A percentile compares a stretch with the other conserved stretches of the same genome.
phyloP scores from a whole-genome alignment of 2,329 filamentous ascomycete genomes.

The Trichoderma atroviride region DNA sequence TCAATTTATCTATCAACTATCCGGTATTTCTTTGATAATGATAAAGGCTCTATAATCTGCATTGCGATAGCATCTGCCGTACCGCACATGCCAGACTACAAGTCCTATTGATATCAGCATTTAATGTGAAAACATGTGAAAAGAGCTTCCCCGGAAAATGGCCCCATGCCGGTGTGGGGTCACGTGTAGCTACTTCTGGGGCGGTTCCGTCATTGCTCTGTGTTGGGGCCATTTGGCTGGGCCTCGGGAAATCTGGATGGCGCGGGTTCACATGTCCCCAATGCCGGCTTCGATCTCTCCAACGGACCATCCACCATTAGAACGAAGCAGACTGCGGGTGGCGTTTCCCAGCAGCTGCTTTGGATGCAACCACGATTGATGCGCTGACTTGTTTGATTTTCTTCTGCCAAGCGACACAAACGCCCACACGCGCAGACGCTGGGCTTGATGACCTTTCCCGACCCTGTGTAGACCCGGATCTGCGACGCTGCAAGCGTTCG shows the following conservation, averaged over 20 bases:
- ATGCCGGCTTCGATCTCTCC: neutral
- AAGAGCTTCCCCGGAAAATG: constrained; percentile 12
- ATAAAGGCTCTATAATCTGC: neutral
- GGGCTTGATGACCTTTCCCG: constrained; percentile 13
- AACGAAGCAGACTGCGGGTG: constrained; percentile 6
- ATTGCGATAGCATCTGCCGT: neutral
- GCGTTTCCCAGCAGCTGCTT: neutral
- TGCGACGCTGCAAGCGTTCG: constrained; percentile 23
- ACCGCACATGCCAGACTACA: neutral
- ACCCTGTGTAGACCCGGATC: constrained; percentile 7
- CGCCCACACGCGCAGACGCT: constrained; percentile 1
- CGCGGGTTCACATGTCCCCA: constrained; percentile 23
- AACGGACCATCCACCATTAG: neutral
- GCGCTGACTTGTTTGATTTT: neutral
- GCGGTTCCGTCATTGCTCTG: constrained; percentile 23
- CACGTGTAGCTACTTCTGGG: constrained; percentile 18
- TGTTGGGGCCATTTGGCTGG: constrained; percentile 14
- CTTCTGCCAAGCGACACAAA: neutral
- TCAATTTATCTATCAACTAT: neutral
- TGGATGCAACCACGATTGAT: constrained; percentile 1
- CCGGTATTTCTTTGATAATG: neutral
- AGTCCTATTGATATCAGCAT: neutral
- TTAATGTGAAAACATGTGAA: neutral
- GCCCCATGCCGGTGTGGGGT: constrained; percentile 10
- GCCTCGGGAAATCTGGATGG: constrained; percentile 21